Evolutionary conservation across 2,329 filamentous ascomycete species (phyloP), one percentile per base, ranked within the genome.

Genomic region (Colletotrichum endophyticum): DNA sequence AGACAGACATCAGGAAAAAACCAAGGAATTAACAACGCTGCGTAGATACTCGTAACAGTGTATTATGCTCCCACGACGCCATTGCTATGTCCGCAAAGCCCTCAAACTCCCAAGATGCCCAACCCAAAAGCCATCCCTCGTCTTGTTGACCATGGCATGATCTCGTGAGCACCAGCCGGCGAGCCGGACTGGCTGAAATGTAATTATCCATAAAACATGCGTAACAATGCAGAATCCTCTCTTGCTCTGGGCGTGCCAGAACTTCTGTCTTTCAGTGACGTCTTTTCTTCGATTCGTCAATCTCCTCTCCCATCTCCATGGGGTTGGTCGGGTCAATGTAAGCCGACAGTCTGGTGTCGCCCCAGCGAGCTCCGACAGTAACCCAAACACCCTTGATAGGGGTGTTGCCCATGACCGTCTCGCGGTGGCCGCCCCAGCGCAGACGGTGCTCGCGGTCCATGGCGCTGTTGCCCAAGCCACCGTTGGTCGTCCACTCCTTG

Each of bases 401-500:
- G 13, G 86, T 84, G 49, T 87, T 87, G 56, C 87, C 86, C 78
- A 88, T 86, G 72, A 89, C 86, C 0, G 87, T 88, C 85, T 93
- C 91, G 56, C 92, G 88, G 77, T 86, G 84, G 28, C 92, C 92
- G 11, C 84, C 87, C 92, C 92, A 94, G 79, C 90, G 87, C 30
- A 92, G 85, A 19, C 92, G 87, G 13, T 84, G 82, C 57, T 90
- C 88, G 70, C 87, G 87, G 76, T 86, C 87, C 89, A 93, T 92
- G 77, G 90, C 87, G 79, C 91, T 92, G 82, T 92, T 92, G 69
- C 95, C 95, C 36, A 96, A 84, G 3, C 95, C 95, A 5, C 92
- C 92, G 79, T 94, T 93, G 72, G 83, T 81, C 15, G 92, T 90
- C 95, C 95, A 96, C 82, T 95, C 93, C 78, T 89, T 90, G 13